These are phyloP conservation scores for Crucihimalaya himalaica DNA, from an alignment of 345 rosid genomes.

Conservation along the genomic window DNA sequence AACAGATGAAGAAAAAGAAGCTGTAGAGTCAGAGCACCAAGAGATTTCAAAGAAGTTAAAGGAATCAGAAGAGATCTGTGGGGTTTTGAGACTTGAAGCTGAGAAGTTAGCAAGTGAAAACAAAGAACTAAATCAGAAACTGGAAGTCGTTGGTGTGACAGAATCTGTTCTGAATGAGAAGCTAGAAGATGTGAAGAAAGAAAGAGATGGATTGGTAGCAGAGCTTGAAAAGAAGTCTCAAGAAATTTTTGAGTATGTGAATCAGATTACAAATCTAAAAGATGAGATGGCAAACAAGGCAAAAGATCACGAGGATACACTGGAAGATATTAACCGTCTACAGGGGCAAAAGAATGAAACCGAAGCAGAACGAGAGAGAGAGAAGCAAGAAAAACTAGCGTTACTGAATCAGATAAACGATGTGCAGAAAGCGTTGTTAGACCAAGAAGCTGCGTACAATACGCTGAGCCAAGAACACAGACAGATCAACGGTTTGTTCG, in stretches of 20 bases:
- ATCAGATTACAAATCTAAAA: conserved; percentile 43
- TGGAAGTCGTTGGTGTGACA: conserved; percentile 38
- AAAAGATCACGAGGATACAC: conserved; percentile 38
- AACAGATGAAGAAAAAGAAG: conserved; percentile 51
- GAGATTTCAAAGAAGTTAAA: conserved; percentile 52
- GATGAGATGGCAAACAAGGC: conserved; percentile 41
- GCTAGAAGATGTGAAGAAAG: conserved; percentile 46
- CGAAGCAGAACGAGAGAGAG: conserved; percentile 53
- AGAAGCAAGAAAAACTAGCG: conserved; percentile 51
- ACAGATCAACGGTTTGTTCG: conserved; percentile 42
- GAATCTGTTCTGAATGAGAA: conserved; percentile 47
- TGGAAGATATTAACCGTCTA: conserved; percentile 33
- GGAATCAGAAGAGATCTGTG: conserved; percentile 51
- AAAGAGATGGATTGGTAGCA: conserved; percentile 41
- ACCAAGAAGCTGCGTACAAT: conserved; percentile 44
- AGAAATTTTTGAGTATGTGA: conserved; percentile 43
- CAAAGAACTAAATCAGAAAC: conserved; percentile 24
- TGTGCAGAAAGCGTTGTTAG: conserved; percentile 48
- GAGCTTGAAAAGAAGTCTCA: conserved; percentile 32
- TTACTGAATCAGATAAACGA: conserved; percentile 45
- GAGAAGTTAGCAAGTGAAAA: conserved; percentile 24
- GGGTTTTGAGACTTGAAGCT: conserved; percentile 53
- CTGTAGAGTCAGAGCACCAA: conserved; percentile 44
- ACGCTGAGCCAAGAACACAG: conserved; percentile 55
- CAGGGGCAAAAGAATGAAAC: conserved; percentile 46